Percentiles rank a stretch among this genome's conserved stretches.
Evolutionary conservation across 163 green algal genomes (phyloP).

Genomic region (Scenedesmus sp.): DNA sequence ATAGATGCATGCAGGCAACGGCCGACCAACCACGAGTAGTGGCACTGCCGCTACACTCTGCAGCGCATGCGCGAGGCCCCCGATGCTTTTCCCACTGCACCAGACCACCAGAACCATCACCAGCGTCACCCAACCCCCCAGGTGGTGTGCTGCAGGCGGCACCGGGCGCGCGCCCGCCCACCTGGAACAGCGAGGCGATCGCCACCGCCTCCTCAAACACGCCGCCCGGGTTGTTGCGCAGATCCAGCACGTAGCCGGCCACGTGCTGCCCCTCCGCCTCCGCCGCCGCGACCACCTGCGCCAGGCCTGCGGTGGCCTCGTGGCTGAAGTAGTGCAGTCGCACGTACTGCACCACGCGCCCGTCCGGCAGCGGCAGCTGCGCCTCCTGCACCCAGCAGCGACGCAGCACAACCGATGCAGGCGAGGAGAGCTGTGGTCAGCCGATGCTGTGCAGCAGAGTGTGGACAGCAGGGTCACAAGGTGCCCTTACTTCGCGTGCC

Average conservation of each 20-base stretch:
- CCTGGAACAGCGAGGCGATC: conserved; percentile 65
- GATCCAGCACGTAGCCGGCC: conserved; percentile 71
- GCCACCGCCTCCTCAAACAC: conserved; percentile 81
- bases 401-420: neutral
- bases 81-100: too few species aligned
- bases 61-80: too few species aligned
- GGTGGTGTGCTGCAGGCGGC: too few species aligned
- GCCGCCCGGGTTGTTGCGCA: conserved; percentile 68
- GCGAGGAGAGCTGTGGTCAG: neutral
- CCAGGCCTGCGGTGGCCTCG: conserved; percentile 48
- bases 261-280: conserved; percentile 52
- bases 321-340: conserved; percentile 66
- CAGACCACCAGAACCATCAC: too few species aligned
- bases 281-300: conserved; percentile 42
- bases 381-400: conserved; percentile 33
- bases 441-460: neutral
- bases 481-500: too few species aligned
- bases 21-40: too few species aligned
- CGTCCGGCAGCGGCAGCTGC: conserved; percentile 56
- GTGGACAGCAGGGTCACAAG: neutral
- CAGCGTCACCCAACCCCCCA: too few species aligned
- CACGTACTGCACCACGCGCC: conserved; percentile 59
- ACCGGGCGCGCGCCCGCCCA: neutral
- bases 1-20: too few species aligned
- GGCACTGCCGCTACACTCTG: too few species aligned